phyloP scores from a whole-genome alignment of 208 protist species.

The Perkinsela sp. region DNA sequence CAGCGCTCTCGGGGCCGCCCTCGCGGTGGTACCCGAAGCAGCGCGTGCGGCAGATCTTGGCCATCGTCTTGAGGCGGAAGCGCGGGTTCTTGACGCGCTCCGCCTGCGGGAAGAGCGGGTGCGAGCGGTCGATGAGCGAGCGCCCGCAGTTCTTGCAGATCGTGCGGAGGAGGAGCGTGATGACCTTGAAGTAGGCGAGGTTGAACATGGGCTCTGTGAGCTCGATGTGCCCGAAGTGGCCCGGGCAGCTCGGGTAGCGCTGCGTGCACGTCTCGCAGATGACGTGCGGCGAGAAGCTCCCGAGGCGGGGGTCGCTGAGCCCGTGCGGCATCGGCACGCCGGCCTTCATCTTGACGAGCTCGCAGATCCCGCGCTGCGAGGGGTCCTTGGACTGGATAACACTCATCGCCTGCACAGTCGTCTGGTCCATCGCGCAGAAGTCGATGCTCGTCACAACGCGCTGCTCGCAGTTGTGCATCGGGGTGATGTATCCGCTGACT shows the following conservation, averaged over 20 bases:
- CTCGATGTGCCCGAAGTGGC: slow-evolving; percentile 96
- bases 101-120: slow-evolving; percentile 9
- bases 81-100: slow-evolving; percentile 21
- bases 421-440: slow-evolving; percentile 4
- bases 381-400: slow-evolving; percentile 4
- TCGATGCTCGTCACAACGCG: slow-evolving; percentile 6
- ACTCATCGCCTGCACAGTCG: slow-evolving; percentile 2
- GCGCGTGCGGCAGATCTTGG: slow-evolving; percentile 15
- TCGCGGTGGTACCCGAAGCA: not conserved
- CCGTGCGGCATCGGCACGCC: slow-evolving; percentile 37
- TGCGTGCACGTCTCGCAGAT: slow-evolving; percentile 43
- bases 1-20: not conserved
- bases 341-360: slow-evolving; percentile 9
- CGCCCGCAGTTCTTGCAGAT: slow-evolving; percentile 88
- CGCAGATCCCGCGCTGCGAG: slow-evolving; percentile 3
- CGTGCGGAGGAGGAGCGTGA: slow-evolving; percentile 76
- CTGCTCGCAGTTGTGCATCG: slow-evolving; percentile 4
- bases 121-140: slow-evolving; percentile 29
- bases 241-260: slow-evolving; percentile 59
- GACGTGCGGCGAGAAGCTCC: slow-evolving; percentile 46
- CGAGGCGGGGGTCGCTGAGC: slow-evolving; percentile 60
- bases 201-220: slow-evolving; percentile 90
- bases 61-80: slow-evolving; percentile 31
- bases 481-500: not conserved
- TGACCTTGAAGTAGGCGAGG: slow-evolving; percentile 74